Evolutionary conservation across 805 yeast genomes (phyloP), one percentile per base, ranked within the genome.

Genomic region (Candida piceae): DNA sequence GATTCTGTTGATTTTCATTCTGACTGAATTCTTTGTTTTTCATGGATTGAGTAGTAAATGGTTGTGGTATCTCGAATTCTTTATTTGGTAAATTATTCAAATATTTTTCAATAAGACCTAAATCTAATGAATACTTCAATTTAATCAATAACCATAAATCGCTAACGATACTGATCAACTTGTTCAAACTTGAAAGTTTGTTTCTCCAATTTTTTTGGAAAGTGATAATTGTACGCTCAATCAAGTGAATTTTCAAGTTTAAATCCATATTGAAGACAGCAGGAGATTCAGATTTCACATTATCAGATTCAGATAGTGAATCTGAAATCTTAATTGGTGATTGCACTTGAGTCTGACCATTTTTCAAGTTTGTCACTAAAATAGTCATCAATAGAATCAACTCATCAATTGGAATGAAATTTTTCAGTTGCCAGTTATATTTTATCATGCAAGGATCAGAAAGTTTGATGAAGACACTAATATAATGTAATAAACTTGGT

Each of bases 371-470:
- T 7, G 75, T 70, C 2, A 74, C 67, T 34, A 77, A 62, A 22
- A 76, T 72, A 11, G 74, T 70, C 45, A 74, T 61, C 41, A 76
- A 57, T 36, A 76, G 52, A 11, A 76, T 70, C 12, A 77, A 66
- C 7, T 79, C 74, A 53, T 77, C 81, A 35, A 76, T 62, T 3
- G 84, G 84, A 32, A 77, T 67, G n/a, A 75, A 73, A 31, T 79
- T 63, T 48, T 76, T 70, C 33, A 76, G 65, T 44, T 75, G 77
- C 83, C 83, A 77, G 46, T 76, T 77, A 53, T 63, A 77, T 38
- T 69, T 46, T 19, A 36, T 31, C 46, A 50, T 36, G 11, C 38
- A 38, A 17, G 40, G 38, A 44, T 74, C 72, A 39, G 71, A 70
- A 44, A 72, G 67, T 50, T 71, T 69, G 41, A 73, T 55, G 48